Base-by-base conservation (phyloP, 805 yeast species). In the Candida tammaniensis region DNA sequence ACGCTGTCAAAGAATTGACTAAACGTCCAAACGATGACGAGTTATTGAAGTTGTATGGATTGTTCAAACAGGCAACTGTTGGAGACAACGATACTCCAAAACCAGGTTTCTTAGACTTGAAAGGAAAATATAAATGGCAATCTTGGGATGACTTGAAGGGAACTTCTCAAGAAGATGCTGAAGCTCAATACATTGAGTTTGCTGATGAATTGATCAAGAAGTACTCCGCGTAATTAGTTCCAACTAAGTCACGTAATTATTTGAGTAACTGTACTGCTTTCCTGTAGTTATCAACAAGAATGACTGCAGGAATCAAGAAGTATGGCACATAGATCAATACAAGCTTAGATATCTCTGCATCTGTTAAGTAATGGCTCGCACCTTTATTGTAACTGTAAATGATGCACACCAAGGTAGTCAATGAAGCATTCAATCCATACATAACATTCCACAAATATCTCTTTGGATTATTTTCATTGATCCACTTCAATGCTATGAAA, bases 111-210 rank as follows among this genome's bases (percentile, higher is more conserved):
- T 86, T 93, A 61, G 95, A 88, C 68, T 75, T 93, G 69, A 87
- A 84, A 70, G 97, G 91, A 49, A 88, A 94, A 68, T 85, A 86
- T 77, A 93, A 93, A 74, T 93, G 98, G 98, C 91, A 89, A 58
- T 76, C 98, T 7, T 93, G 98, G 98, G 82, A 82, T 53, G 80
- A 79, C 51, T 69, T 82, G 55, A 83, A 85, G 70, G 98, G 98
- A 39, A 76, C 76, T 42, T 64, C 87, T 25, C 85, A 84, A 64
- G 95, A 78, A 49, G 97, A 87, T 22, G 98, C 98, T 41, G 98
- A 91, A 72, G 45, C 73, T 50, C 73, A 87, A 52, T 78, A 84
- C 69, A 84, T 84, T 54, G 81, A 59, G 7, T 65, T 83, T 27
- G 91, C 78, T 35, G 78, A 77, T 48, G 75, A 74, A 55, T 69